phyloP scores from a whole-genome alignment of 129 eudicot genomes.

The Artemisia argyi region DNA sequence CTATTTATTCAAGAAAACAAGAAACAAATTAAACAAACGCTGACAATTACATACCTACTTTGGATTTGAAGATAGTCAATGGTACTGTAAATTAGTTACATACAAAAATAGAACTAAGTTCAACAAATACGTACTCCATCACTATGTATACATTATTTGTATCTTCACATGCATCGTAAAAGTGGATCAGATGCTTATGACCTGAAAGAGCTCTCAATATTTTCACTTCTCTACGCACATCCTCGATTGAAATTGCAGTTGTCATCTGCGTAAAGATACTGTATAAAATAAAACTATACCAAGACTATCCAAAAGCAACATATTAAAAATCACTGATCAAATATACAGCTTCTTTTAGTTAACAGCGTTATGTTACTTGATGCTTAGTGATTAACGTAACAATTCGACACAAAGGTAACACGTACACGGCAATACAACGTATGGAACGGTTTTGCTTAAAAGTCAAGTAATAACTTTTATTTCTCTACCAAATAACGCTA shows the following conservation, averaged over 20 bases:
- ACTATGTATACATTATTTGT: slow-evolving; percentile 86
- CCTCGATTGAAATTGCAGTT: slow-evolving; percentile 90
- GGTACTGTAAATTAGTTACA: background rate
- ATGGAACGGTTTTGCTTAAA: slow-evolving; percentile 3
- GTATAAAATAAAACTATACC: background rate
- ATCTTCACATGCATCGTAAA: slow-evolving; percentile 91
- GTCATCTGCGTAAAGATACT: slow-evolving; percentile 70
- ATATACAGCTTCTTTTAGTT: background rate
- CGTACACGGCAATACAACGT: background rate
- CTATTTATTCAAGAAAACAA: slow-evolving; percentile 39
- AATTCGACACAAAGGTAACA: slow-evolving; percentile 10
- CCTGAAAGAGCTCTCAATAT: slow-evolving; percentile 88
- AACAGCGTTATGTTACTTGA: background rate
- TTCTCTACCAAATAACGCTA: slow-evolving; percentile 8
- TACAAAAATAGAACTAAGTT: background rate
- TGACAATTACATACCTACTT: slow-evolving; percentile 4
- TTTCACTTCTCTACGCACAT: slow-evolving; percentile 36
- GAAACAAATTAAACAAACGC: slow-evolving; percentile 13
- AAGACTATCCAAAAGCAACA: too few relatives aligned
- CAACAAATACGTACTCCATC: slow-evolving; percentile 74
- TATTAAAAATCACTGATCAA: too few relatives aligned
- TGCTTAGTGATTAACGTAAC: background rate
- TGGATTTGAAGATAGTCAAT: background rate
- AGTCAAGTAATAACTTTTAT: slow-evolving; percentile 9
- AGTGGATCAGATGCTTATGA: slow-evolving; percentile 83